Base-by-base conservation (phyloP, 2,329 filamentous ascomycete genomes). In the Ophiostoma quercus region DNA sequence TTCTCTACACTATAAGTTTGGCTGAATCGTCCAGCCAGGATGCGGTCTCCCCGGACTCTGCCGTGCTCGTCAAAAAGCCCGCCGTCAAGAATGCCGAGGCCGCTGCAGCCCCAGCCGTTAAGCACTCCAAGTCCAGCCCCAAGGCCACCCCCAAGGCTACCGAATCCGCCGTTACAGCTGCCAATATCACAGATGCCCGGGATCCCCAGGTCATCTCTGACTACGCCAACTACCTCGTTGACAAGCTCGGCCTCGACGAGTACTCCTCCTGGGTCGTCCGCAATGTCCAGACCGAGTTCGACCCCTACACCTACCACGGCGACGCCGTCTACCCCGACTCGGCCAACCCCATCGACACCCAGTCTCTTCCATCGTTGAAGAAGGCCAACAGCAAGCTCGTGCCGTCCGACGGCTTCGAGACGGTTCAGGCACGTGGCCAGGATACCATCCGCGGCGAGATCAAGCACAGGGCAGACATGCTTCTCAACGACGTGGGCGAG, bases 141-240 rank as follows among this genome's bases (percentile, higher is more conserved):
- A 34, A 34, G 8, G 34, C 34, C 3, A 34, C 34, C 8, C 34
- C 34, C 34, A 34, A 34, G 8, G 34, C 34, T 8, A 34, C 34
- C 8, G 2, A 5, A 34, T 34, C 34, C 34, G 34, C 34, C 8
- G 34, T 34, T 34, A 34, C 3, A 34, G 34, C 34, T 34, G 34
- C 34, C 34, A 34, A 34, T 19, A 8, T 1, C 12, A 62, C 25
- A 62, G 12, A 16, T 8, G 12, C 11, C 22, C 22, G 39, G 9
- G 12, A 32, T n/a, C 8, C 25, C 39, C 16, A 39, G 2, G 22
- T 66, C 19, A 16, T 69, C 9, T 72, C 72, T 11, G 62, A 66
- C 7, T 77, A 76, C 54, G 70, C 78, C 29, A 71, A 72, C 67
- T 72, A 73, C 14, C 72, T 78, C 4, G 73, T 73, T 22, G 72